Conservation (phyloP, 345 rosid species). For the Rhizophora mangle region DNA sequence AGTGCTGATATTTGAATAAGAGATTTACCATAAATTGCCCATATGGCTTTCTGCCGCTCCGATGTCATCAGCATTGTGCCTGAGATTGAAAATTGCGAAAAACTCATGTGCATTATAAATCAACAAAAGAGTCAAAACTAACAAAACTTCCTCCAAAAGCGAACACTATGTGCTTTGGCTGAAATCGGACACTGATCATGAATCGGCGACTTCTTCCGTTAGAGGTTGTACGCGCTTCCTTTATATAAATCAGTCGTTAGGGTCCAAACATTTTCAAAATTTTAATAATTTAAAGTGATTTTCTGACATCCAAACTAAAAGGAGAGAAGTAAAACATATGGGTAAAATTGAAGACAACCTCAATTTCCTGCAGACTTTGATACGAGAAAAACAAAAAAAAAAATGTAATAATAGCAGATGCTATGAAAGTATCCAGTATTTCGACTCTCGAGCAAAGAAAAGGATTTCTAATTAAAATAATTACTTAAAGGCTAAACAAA, state of each 20-base stretch:
- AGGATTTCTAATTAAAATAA: neutral
- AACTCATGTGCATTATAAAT: neutral
- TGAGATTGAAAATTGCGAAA: slow-evolving; percentile 16
- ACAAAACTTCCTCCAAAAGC: too few relatives aligned
- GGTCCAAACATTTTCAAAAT: too few relatives aligned
- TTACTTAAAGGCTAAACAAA: neutral
- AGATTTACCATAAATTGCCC: slow-evolving; percentile 57
- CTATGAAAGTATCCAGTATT: neutral
- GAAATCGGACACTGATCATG: too few relatives aligned
- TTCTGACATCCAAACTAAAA: neutral
- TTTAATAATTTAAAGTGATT: too few relatives aligned
- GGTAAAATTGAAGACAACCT: neutral
- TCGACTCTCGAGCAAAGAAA: neutral
- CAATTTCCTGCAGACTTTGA: neutral
- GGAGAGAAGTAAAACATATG: neutral
- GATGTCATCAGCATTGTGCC: slow-evolving; percentile 57
- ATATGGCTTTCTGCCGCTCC: slow-evolving; percentile 45
- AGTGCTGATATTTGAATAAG: neutral
- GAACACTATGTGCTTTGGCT: too few relatives aligned
- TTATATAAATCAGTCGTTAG: too few relatives aligned
- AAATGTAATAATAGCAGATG: neutral
- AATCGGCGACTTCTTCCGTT: too few relatives aligned
- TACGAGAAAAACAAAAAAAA: neutral
- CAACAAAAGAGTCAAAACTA: too few relatives aligned
- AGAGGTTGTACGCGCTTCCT: too few relatives aligned